Percentiles rank a stretch among this genome's conserved stretches.
These are phyloP conservation scores for Tricladium varicosporioides DNA, from an alignment of 2,329 filamentous ascomycete genomes.

Conservation along the genomic window DNA sequence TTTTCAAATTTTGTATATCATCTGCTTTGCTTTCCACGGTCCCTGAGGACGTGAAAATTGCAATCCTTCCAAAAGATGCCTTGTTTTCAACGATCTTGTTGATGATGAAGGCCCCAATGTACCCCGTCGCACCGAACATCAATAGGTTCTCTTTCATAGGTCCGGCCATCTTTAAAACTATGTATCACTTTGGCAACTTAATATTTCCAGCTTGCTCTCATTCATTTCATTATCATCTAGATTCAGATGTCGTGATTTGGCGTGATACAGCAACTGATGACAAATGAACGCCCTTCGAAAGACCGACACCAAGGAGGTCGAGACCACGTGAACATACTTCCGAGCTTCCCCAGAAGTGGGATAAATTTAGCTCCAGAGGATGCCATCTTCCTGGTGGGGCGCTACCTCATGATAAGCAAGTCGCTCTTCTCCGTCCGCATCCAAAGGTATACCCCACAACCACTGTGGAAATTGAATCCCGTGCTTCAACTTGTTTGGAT, in stretches of 20 bases:
- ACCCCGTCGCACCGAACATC: slow-evolving; percentile 51
- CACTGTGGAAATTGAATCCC: too few relatives aligned
- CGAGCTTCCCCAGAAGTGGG: not conserved
- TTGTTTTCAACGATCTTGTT: slow-evolving; percentile 46
- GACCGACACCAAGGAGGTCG: not conserved
- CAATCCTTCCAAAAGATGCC: slow-evolving; percentile 45
- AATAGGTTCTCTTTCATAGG: slow-evolving; percentile 39
- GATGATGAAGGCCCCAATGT: slow-evolving; percentile 51
- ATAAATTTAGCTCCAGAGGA: not conserved
- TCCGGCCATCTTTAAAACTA: not conserved
- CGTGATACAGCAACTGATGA: too few relatives aligned
- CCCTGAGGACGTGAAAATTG: slow-evolving; percentile 54
- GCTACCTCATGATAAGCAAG: not conserved
- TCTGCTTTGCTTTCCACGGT: slow-evolving; percentile 50
- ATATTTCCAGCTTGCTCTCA: too few relatives aligned
- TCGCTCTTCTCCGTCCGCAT: not conserved
- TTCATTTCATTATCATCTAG: too few relatives aligned
- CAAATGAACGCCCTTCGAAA: too few relatives aligned
- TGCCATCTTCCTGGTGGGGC: not conserved
- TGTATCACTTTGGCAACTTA: too few relatives aligned
- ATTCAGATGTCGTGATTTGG: too few relatives aligned
- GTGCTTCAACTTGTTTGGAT: too few relatives aligned
- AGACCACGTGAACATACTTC: not conserved
- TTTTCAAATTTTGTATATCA: slow-evolving; percentile 41
- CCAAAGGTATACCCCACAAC: not conserved